Base-by-base conservation (phyloP, 208 protist species). In the Leishmania turanica region DNA sequence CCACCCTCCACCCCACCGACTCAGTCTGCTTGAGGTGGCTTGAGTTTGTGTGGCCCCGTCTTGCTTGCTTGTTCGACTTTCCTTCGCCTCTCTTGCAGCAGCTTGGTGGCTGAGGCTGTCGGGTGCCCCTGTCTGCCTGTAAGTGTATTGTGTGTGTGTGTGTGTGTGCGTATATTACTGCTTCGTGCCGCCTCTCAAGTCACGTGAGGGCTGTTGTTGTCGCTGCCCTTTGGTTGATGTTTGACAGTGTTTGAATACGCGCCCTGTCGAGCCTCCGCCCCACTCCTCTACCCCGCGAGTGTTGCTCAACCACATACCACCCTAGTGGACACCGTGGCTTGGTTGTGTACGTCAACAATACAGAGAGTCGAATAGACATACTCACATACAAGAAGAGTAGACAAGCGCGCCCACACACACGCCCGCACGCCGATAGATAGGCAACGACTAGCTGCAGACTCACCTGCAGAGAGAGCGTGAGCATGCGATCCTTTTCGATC, bases 401-500 rank as follows among this genome's bases (percentile, higher is more conserved):
- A 72, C 68, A 47, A 34, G 42, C 21, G 19, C 68, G 42, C 24
- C 68, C 24, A 72, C 37, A 49, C 24, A 17, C 27, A 51, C 68
- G 45, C 45, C 8, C 45, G 37, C 68, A 31, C 42, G 24, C 19
- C 17, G 24, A n/a, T 31, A 17, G 37, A 47, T 17, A 51, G 3
- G 24, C 21, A 7, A 53, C 42, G 11, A 34, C 42, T 15, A 7
- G 24, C 68, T n/a, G 34, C 42, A 17, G 42, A 6, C 54, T 45
- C 21, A 31, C 27, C 47, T 24, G 53, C 21, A 62, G 15, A 64
- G 47, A 42, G 27, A 21, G 37, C 53, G 21, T 62, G 51, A 56
- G 17, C 1, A 74, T 65, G 53, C 82, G 78, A 27, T 37, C 56
- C 15, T 65, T 83, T 51, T 75, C 80, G 42, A 51, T 56, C 51